A percentile compares a stretch with the other conserved stretches of the same genome.
Evolutionary conservation across 1,284 basidiomycete species (phyloP).

Genomic region (Chiua sp.): DNA sequence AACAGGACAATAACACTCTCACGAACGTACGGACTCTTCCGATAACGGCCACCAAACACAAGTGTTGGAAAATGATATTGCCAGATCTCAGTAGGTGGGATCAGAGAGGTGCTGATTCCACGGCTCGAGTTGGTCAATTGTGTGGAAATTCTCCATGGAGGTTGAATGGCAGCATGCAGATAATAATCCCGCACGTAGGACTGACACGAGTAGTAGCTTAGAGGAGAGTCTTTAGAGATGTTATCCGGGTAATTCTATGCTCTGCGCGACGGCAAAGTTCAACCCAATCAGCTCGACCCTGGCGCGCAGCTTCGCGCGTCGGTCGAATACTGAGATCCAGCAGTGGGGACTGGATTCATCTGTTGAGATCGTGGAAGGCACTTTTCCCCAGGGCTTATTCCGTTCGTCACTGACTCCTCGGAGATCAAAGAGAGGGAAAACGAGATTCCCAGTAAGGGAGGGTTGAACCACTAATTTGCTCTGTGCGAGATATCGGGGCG

Average conservation of each 20-base stretch:
- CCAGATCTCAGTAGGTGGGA: slow-evolving; percentile 26
- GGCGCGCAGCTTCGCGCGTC: slow-evolving; percentile 11
- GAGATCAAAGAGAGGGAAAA: slow-evolving; percentile 25
- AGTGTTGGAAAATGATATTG: slow-evolving; percentile 29
- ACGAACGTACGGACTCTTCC: slow-evolving; percentile 32
- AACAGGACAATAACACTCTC: slow-evolving; percentile 26
- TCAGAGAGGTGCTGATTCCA: slow-evolving; percentile 28
- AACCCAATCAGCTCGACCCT: slow-evolving; percentile 25
- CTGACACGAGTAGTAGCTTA: slow-evolving; percentile 2
- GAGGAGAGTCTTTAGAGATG: slow-evolving; percentile 2
- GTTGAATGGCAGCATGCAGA: slow-evolving; percentile 2
- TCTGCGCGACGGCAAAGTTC: slow-evolving; percentile 12
- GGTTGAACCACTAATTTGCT: slow-evolving; percentile 21
- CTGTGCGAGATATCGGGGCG: slow-evolving; percentile 28
- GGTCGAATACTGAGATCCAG: slow-evolving; percentile 12
- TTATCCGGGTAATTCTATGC: slow-evolving; percentile 3
- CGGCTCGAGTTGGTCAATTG: slow-evolving; percentile 17
- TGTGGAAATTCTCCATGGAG: slow-evolving; percentile 9
- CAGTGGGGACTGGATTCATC: slow-evolving; percentile 9
- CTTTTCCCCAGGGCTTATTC: slow-evolving; percentile 10
- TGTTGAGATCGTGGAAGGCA: slow-evolving; percentile 17
- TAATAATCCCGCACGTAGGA: too few relatives aligned
- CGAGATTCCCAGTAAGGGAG: slow-evolving; percentile 19
- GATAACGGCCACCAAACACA: slow-evolving; percentile 26
- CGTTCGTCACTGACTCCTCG: slow-evolving; percentile 27